phyloP scores from a whole-genome alignment of 176 grass and related monocot species.

The Avena sativa region DNA sequence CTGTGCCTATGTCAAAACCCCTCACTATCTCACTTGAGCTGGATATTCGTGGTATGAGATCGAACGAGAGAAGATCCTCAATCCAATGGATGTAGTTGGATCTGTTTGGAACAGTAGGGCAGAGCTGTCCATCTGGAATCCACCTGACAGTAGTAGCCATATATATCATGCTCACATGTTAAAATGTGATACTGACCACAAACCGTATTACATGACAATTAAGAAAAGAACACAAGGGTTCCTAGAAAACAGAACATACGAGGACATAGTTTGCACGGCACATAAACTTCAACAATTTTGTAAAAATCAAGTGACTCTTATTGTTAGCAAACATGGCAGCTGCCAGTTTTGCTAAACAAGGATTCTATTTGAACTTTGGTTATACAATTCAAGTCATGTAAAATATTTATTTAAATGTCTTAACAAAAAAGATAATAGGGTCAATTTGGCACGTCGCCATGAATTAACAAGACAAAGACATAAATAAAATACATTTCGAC shows the following conservation, averaged over 20 bases:
- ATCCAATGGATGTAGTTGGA: conserved; percentile 99
- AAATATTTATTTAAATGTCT: background rate
- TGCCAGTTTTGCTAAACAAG: background rate
- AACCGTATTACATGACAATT: background rate
- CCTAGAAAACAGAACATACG: background rate
- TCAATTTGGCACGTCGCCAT: background rate
- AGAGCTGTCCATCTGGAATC: conserved; percentile 90
- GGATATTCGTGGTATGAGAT: conserved; percentile 66
- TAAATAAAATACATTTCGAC: background rate
- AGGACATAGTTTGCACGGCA: background rate
- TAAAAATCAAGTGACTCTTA: background rate
- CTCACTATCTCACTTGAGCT: conserved; percentile 55
- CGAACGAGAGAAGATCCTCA: conserved; percentile 76
- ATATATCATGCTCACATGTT: background rate
- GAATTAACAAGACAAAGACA: background rate
- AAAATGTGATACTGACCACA: background rate
- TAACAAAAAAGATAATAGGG: conserved; percentile 18
- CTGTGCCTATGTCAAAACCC: conserved; percentile 90
- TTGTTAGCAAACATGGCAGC: background rate
- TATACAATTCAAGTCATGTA: background rate
- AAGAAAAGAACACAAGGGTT: background rate
- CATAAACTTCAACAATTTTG: background rate
- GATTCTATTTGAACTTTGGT: background rate
- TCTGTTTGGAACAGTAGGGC: conserved; percentile 90
- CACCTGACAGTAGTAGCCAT: conserved; percentile 62